phyloP scores from a whole-genome alignment of 1,139 yeast genomes.

The Hanseniaspora sp. region DNA sequence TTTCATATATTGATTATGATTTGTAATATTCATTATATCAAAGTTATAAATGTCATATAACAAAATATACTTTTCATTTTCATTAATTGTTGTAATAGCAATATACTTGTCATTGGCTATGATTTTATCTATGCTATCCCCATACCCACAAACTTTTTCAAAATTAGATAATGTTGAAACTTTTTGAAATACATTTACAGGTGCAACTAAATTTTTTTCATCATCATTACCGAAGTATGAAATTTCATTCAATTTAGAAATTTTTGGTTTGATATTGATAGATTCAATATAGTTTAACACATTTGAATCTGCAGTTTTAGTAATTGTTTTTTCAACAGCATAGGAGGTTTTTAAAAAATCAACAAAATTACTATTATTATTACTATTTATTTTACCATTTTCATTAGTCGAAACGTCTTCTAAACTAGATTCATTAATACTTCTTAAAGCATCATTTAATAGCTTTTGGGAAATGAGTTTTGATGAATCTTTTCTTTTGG shows the following conservation, averaged over 20 bases:
- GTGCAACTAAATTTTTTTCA: background rate
- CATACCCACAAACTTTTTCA: conserved; percentile 1
- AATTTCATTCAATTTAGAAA: background rate
- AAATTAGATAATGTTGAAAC: background rate
- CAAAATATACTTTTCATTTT: background rate
- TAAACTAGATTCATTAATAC: background rate
- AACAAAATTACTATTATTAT: background rate
- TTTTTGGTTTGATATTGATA: background rate
- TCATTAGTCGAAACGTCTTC: conserved; percentile 10
- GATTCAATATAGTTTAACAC: conserved; percentile 3
- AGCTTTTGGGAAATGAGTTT: conserved; percentile 6
- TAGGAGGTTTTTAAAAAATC: background rate
- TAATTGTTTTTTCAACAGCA: background rate
- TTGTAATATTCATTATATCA: background rate
- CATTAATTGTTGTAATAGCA: background rate
- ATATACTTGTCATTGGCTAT: conserved; percentile 6
- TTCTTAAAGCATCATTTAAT: conserved; percentile 5
- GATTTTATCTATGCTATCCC: background rate
- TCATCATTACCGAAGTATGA: background rate
- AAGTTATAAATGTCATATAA: conserved; percentile 2
- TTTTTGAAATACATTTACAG: background rate
- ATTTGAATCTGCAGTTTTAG: background rate
- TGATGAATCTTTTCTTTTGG: background rate
- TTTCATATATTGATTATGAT: background rate
- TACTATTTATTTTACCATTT: background rate